A percentile compares a stretch with the other conserved stretches of the same genome.
Conservation (phyloP, 2,329 filamentous ascomycete species). For the Penicillium sp. region DNA sequence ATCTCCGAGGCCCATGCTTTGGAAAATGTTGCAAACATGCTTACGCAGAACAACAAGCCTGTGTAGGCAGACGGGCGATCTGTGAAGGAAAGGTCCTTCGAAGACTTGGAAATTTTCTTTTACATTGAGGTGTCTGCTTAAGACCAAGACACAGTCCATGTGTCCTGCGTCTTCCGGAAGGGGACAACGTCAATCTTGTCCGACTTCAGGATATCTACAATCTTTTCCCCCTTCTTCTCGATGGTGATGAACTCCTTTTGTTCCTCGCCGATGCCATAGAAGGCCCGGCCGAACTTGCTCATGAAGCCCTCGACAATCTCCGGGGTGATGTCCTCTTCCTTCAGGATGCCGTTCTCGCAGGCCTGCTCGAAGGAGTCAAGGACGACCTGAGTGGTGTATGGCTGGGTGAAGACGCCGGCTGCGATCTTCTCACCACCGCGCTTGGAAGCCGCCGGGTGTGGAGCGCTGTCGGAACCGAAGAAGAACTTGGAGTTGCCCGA, state of each 20-base stretch:
- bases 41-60: conserved; percentile 28
- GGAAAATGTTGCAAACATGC: conserved; percentile 40
- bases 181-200: conserved; percentile 62
- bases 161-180: conserved; percentile 61
- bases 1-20: conserved; percentile 42
- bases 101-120: conserved; percentile 11
- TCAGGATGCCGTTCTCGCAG: conserved; percentile 52
- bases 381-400: conserved; percentile 57
- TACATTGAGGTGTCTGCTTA: conserved; percentile 10
- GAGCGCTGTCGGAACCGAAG: conserved; percentile 70
- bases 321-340: conserved; percentile 53
- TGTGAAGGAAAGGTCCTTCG: conserved; percentile 3
- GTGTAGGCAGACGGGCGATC: conserved; percentile 5
- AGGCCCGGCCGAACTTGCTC: conserved; percentile 54
- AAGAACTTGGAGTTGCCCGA: conserved; percentile 61
- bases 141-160: conserved; percentile 37
- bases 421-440: conserved; percentile 51
- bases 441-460: conserved; percentile 59
- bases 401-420: conserved; percentile 63
- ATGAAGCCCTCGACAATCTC: conserved; percentile 59
- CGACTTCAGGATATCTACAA: conserved; percentile 55
- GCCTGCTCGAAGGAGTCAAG: conserved; percentile 58
- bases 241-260: conserved; percentile 54
- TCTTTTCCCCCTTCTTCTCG: conserved; percentile 54
- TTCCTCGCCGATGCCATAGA: conserved; percentile 56